phyloP scores from a whole-genome alignment of 2,329 filamentous ascomycete species.

The Fusarium torreyae region DNA sequence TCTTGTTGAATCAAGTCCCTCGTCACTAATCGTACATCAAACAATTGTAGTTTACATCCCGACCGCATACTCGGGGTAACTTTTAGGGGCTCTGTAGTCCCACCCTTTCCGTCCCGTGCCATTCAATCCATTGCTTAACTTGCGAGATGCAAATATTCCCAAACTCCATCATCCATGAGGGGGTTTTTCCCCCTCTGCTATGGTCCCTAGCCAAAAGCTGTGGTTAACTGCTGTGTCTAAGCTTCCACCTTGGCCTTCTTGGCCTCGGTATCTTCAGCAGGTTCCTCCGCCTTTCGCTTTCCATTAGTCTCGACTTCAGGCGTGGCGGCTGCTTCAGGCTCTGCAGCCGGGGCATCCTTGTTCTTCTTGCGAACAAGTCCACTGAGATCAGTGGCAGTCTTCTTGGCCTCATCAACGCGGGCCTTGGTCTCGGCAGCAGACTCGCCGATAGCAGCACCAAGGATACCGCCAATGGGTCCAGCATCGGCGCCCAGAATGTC shows the following conservation, averaged over 20 bases:
- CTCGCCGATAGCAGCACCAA: constrained; percentile 75
- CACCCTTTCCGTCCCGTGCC: constrained; percentile 15
- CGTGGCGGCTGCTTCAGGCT: constrained; percentile 41
- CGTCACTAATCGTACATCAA: constrained; percentile 27
- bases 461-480: constrained; percentile 69
- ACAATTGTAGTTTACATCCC: constrained; percentile 24
- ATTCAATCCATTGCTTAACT: constrained; percentile 7
- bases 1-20: constrained; percentile 1
- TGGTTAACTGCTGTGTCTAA: constrained; percentile 9
- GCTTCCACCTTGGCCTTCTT: constrained; percentile 58
- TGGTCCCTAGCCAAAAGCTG: constrained; percentile 6
- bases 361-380: constrained; percentile 83
- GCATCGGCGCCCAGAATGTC: constrained; percentile 57
- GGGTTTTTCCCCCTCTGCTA: not conserved
- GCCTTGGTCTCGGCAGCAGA: constrained; percentile 73
- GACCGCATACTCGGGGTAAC: constrained; percentile 5
- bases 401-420: constrained; percentile 79
- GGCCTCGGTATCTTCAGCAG: constrained; percentile 48
- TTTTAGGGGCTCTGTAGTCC: constrained; percentile 10
- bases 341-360: constrained; percentile 47
- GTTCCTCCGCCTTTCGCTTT: constrained; percentile 56
- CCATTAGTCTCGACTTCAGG: constrained; percentile 57
- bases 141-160: constrained; percentile 24
- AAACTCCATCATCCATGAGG: constrained; percentile 34
- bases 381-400: constrained; percentile 80